Percentiles rank a stretch among this genome's conserved stretches.
phyloP scores from a whole-genome alignment of 306 rosid genomes.

The Spatholobus suberectus region DNA sequence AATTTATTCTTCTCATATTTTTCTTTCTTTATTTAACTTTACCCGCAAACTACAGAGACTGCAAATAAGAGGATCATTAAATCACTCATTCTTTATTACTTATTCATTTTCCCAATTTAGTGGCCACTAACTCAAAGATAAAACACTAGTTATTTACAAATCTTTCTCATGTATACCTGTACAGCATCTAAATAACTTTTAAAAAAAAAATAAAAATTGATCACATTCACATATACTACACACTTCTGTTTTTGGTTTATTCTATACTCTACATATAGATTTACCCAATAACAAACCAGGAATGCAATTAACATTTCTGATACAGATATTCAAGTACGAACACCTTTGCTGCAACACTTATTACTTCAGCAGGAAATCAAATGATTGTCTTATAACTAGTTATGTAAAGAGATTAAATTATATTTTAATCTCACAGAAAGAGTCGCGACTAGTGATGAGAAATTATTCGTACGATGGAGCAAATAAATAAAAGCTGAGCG shows the following conservation, averaged over 20 bases:
- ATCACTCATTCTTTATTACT: background rate
- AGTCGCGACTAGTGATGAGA: background rate
- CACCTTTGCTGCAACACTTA: background rate
- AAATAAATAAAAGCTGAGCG: background rate
- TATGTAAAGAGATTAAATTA: background rate
- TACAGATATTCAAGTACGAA: background rate
- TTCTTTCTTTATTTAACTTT: background rate
- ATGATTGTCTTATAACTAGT: slow-evolving; percentile 7
- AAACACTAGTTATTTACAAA: too few relatives aligned
- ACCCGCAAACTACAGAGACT: too few relatives aligned
- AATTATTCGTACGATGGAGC: slow-evolving; percentile 8
- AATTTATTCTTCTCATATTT: background rate
- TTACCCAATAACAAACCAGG: background rate
- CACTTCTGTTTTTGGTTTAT: background rate
- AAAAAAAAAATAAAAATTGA: too few relatives aligned
- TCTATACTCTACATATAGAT: background rate
- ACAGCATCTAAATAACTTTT: too few relatives aligned
- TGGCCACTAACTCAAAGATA: too few relatives aligned
- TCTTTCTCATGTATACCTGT: too few relatives aligned
- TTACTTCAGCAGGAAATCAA: background rate
- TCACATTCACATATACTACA: too few relatives aligned
- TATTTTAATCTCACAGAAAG: background rate
- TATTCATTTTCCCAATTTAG: background rate
- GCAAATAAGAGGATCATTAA: background rate
- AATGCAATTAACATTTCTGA: background rate